phyloP scores from a whole-genome alignment of 768 basidiomycete genomes.

The Fomitopsis pulvina region DNA sequence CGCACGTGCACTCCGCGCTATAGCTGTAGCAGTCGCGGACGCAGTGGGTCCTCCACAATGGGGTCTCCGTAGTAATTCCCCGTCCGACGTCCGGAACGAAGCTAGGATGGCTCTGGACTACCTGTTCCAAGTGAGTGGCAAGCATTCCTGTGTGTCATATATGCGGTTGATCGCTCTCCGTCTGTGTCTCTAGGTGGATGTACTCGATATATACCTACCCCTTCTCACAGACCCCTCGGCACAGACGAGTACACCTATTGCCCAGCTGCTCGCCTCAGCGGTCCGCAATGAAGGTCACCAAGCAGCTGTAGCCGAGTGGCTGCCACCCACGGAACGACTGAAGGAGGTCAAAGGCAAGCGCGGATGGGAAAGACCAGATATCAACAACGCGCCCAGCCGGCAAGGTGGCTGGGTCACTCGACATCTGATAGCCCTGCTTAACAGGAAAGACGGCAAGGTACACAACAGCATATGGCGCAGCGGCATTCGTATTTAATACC shows the following conservation, averaged over 20 bases:
- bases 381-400: constrained; percentile 32
- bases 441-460: constrained; percentile 51
- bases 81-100: constrained; percentile 34
- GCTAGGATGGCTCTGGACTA: constrained; percentile 52
- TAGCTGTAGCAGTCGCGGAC: constrained; percentile 57
- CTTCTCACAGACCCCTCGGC: constrained; percentile 41
- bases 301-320: constrained; percentile 50
- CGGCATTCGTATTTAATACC: not conserved
- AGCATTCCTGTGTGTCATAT: not conserved
- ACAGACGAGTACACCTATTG: constrained; percentile 42
- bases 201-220: constrained; percentile 62
- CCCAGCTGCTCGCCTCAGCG: constrained; percentile 49
- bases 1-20: constrained; percentile 53
- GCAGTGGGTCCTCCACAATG: constrained; percentile 64
- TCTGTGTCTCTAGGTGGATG: constrained; percentile 37
- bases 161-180: not conserved
- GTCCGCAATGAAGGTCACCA: constrained; percentile 48
- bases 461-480: not conserved
- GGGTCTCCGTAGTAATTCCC: constrained; percentile 45
- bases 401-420: constrained; percentile 57
- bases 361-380: constrained; percentile 66
- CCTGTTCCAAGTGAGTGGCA: constrained; percentile 47
- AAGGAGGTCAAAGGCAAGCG: constrained; percentile 52
- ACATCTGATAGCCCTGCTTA: constrained; percentile 41
- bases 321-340: constrained; percentile 48